Base-by-base conservation (phyloP, 495 filamentous ascomycete species). In the Apiosordaria backusii region DNA sequence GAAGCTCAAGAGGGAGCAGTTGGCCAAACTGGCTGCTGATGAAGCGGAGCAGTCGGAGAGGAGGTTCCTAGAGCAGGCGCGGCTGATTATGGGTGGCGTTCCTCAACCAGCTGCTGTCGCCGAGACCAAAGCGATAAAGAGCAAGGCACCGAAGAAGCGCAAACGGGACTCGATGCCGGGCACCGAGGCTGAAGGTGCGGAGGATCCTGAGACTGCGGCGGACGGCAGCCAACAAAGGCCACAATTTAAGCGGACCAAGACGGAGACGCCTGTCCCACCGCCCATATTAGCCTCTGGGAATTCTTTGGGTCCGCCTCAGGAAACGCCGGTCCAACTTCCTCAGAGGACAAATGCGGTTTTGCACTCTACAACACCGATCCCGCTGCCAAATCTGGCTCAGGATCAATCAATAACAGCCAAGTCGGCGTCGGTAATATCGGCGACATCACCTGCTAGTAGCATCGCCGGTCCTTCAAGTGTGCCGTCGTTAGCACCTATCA, bases 1-100 rank as follows among this genome's bases (percentile, higher is more conserved):
- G 81, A 96, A 95, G 72, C 80, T 92, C 61, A 97, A 96, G 81
- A 87, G 88, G 57, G 91, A 93, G 76, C 82, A 83, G 63, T 71
- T 90, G 77, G 81, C 84, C 18, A 85, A 90, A 58, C 87, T 92
- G 75, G 87, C 89, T 59, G 85, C 85, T 15, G 83, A 89, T 72
- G 86, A 89, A 70, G 88, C 84, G 24, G 83, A 90, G 68, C 78
- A 86, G 72, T 86, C 86, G 22, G 84, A 85, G 29, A 82, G 84
- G 64, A 83, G 81, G 64, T 79, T 89, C 69, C 77, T 77, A 16
- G 80, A 81, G 59, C 76, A 83, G 68, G 85, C 85, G 23, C 79
- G 80, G 58, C 77, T 75, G 3, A 66, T 76, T 29, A 84, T 89
- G 61, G 84, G 85, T 16, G 72, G 68, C 60, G 40, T 65, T 40